Evolutionary conservation across 257 asterid species (phyloP).

Genomic region (Fraxinus pennsylvanica): DNA sequence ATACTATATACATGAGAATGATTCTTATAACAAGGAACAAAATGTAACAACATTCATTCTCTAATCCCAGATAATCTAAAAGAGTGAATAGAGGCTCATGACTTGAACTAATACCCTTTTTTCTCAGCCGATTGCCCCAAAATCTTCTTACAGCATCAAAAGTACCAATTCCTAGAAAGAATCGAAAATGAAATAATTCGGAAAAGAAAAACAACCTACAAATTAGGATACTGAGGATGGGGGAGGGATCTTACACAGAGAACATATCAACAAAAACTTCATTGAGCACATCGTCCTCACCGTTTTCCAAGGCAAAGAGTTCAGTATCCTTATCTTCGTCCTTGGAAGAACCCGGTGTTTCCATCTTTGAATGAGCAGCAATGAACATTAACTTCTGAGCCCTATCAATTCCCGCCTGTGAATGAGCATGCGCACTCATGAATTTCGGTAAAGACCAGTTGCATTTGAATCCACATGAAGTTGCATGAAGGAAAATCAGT

Average conservation of each 20-base stretch:
- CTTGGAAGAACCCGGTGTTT: constrained; percentile 46
- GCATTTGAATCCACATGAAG: constrained; percentile 71
- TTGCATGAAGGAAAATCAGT: constrained; percentile 80
- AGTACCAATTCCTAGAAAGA: neutral
- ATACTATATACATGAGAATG: too few species aligned
- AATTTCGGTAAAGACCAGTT: constrained; percentile 59
- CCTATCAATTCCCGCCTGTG: constrained; percentile 75
- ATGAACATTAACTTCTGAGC: constrained; percentile 83
- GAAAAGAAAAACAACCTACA: too few species aligned
- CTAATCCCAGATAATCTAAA: neutral
- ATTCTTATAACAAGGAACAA: neutral
- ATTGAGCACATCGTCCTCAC: constrained; percentile 98
- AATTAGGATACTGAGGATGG: neutral
- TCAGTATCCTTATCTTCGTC: constrained; percentile 76
- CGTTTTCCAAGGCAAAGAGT: constrained; percentile 73
- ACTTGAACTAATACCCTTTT: neutral
- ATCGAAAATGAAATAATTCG: neutral
- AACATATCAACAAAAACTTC: constrained; percentile 94
- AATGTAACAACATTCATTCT: neutral
- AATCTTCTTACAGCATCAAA: neutral
- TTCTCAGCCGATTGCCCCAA: neutral
- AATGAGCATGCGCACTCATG: constrained; percentile 55
- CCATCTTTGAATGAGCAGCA: constrained; percentile 80
- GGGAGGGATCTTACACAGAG: constrained; percentile 65
- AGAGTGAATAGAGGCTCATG: too few species aligned